Conservation (phyloP, 306 rosid species). For the Pyrus betulifolia region DNA sequence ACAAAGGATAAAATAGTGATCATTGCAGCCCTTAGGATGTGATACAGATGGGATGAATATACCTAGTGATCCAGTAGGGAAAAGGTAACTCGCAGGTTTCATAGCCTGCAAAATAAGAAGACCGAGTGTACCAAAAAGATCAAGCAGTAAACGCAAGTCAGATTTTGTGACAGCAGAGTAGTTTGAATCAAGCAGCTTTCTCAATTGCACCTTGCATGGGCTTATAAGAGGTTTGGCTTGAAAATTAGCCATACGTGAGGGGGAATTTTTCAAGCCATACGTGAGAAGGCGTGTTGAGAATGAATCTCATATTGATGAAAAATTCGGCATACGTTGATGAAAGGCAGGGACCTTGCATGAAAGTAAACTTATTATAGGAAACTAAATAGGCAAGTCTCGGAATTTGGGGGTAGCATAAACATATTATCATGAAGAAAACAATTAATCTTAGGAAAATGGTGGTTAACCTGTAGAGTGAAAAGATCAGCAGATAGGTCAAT, state of each 20-base stretch:
- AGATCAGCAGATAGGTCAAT: constrained; percentile 74
- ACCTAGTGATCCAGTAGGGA: neutral
- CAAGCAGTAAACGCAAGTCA: neutral
- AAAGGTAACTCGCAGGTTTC: neutral
- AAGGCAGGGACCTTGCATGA: no score
- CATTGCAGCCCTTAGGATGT: neutral
- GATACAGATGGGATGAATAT: neutral
- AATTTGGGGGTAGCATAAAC: neutral
- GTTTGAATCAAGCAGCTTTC: constrained; percentile 34
- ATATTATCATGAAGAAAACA: neutral
- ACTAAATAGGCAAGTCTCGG: neutral
- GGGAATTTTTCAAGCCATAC: no score
- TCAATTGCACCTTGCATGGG: constrained; percentile 37
- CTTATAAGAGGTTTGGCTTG: no score
- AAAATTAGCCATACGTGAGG: no score
- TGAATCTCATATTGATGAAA: no score
- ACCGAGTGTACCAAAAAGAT: neutral
- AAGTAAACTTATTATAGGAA: no score
- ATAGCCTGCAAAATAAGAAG: neutral
- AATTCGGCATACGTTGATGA: no score
- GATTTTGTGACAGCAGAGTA: neutral
- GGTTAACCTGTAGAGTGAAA: constrained; percentile 31
- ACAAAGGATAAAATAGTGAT: neutral
- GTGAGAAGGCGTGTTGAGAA: no score
- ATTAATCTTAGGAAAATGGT: neutral